phyloP scores from a whole-genome alignment of 352 stramenopile species.

The Phytophthora sp. region DNA sequence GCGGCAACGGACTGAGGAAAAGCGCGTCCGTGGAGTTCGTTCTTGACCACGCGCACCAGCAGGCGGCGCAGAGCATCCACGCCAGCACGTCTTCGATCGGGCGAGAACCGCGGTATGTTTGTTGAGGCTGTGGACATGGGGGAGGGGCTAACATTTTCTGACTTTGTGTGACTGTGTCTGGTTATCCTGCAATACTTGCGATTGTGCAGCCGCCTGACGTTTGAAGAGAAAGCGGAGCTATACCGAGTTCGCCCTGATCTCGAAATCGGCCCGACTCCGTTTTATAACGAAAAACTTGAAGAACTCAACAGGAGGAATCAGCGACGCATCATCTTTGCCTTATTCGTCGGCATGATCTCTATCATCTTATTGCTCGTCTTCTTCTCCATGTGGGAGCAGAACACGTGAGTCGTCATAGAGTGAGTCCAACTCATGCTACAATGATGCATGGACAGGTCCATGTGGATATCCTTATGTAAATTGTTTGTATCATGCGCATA shows the following conservation, averaged over 20 bases:
- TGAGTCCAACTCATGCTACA: slow-evolving; percentile 14
- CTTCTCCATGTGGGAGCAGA: slow-evolving; percentile 60
- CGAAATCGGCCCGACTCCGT: slow-evolving; percentile 68
- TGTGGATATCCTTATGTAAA: slow-evolving; percentile 33
- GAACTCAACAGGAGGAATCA: slow-evolving; percentile 65
- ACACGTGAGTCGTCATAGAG: slow-evolving; percentile 34
- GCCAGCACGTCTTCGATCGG: slow-evolving; percentile 49
- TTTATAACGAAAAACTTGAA: slow-evolving; percentile 64
- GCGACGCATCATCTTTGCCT: slow-evolving; percentile 71
- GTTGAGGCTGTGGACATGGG: not conserved
- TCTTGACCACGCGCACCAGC: slow-evolving; percentile 50
- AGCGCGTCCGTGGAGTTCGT: slow-evolving; percentile 78
- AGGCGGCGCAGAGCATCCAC: slow-evolving; percentile 40
- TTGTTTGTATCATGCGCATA: slow-evolving; percentile 22
- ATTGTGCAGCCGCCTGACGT: slow-evolving; percentile 60
- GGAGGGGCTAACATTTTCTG: not conserved
- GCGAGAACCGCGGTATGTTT: slow-evolving; percentile 54
- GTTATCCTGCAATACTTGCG: slow-evolving; percentile 1
- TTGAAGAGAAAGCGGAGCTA: slow-evolving; percentile 83
- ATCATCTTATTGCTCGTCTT: slow-evolving; percentile 75
- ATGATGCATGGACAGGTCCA: slow-evolving; percentile 6
- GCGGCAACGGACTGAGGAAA: slow-evolving; percentile 52
- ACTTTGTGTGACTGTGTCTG: slow-evolving; percentile 21
- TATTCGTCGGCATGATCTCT: slow-evolving; percentile 74
- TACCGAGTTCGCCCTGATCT: slow-evolving; percentile 85